Evolutionary conservation across 495 filamentous ascomycete species (phyloP).

Genomic region (Tricharina praecox): DNA sequence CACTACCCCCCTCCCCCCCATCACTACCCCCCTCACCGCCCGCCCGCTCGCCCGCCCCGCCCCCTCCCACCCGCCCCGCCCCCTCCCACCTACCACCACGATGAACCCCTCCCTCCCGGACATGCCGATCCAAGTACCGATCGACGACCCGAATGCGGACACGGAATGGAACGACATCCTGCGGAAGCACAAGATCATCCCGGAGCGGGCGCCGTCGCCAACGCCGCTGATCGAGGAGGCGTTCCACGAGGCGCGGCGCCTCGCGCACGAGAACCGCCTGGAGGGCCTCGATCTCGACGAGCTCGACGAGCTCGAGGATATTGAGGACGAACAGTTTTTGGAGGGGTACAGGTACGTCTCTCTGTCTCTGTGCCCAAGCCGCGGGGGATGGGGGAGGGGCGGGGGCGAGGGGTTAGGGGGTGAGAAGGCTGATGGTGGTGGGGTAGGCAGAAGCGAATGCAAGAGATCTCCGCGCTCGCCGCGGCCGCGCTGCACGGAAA

Average conservation of each 20-base stretch:
- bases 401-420: too few species aligned
- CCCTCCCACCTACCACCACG: not conserved
- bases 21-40: too few species aligned
- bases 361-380: conserved; percentile 1
- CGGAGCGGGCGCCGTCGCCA: conserved; percentile 85
- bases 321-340: conserved; percentile 81
- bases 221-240: conserved; percentile 93
- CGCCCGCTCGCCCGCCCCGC: too few species aligned
- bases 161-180: conserved; percentile 99
- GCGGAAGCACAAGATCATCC: conserved; percentile 85
- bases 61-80: not conserved
- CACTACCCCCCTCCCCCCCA: too few species aligned
- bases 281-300: conserved; percentile 90
- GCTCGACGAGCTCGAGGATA: conserved; percentile 72
- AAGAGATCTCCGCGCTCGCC: conserved; percentile 57
- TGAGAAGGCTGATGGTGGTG: conserved; percentile 5
- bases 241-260: conserved; percentile 57
- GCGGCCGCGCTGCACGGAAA: conserved; percentile 63
- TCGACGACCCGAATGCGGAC: conserved; percentile 89
- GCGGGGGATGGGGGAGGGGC: too few species aligned
- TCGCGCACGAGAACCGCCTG: conserved; percentile 76
- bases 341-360: conserved; percentile 53
- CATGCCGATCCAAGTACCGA: conserved; percentile 44
- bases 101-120: conserved; percentile 10
- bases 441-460: conserved; percentile 56